Conservation (phyloP, 257 asterid species). For the Henckelia pumila region DNA sequence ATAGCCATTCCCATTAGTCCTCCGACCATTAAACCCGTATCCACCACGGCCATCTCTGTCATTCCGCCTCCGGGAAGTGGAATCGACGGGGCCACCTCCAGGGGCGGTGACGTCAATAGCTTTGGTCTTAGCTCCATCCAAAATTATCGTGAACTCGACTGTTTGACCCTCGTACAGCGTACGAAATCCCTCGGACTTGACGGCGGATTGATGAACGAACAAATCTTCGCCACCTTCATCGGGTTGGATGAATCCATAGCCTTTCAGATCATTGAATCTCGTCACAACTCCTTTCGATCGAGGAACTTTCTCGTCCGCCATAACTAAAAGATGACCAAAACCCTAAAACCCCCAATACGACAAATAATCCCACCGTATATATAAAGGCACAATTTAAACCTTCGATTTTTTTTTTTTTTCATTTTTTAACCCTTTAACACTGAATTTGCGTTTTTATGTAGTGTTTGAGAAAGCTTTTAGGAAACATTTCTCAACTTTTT, state of each 20-base stretch:
- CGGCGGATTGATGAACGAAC: conserved; percentile 80
- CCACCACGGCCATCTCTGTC: conserved; percentile 25
- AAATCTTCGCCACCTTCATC: conserved; percentile 70
- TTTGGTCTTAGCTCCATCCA: conserved; percentile 57
- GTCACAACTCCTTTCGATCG: conserved; percentile 67
- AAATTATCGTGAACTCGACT: conserved; percentile 60
- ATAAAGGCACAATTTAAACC: neutral
- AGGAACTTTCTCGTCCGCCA: conserved; percentile 57
- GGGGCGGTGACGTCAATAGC: conserved; percentile 72
- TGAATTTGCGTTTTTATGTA: no score
- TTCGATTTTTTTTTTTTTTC: no score
- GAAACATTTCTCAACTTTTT: no score
- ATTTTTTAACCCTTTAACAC: no score
- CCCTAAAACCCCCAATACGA: conserved; percentile 19
- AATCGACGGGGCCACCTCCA: conserved; percentile 49
- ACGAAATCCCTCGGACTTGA: conserved; percentile 78
- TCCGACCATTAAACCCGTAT: conserved; percentile 25
- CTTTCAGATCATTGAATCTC: conserved; percentile 63
- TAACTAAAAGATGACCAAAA: conserved; percentile 27
- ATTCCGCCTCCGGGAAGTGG: conserved; percentile 1
- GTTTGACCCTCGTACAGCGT: conserved; percentile 69
- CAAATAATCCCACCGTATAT: neutral
- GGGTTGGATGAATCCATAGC: conserved; percentile 79
- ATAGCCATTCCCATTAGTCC: conserved; percentile 27
- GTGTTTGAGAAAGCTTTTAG: no score